These are phyloP conservation scores for Crepidotus variabilis DNA, from an alignment of 768 basidiomycete species.

Conservation along the genomic window DNA sequence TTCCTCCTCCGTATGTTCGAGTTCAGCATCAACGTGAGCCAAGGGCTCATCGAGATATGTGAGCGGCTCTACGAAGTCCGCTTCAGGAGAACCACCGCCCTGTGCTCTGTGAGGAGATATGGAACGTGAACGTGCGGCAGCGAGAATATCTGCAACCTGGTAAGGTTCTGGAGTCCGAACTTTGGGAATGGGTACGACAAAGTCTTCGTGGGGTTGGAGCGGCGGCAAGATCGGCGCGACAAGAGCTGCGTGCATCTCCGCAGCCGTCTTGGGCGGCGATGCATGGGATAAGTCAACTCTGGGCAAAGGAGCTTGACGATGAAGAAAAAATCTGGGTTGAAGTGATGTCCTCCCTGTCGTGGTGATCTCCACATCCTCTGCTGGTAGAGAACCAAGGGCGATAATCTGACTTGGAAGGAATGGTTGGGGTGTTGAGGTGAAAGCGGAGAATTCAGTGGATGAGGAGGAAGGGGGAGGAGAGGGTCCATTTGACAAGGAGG, in stretches of 20 bases:
- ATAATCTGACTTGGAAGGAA: conserved; percentile 19
- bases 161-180: neutral
- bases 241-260: neutral
- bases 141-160: neutral
- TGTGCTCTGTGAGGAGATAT: neutral
- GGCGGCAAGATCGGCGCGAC: neutral
- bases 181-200: neutral
- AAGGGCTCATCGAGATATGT: neutral
- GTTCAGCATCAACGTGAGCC: neutral
- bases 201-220: neutral
- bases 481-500: neutral
- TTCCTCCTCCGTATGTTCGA: neutral
- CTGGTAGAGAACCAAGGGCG: conserved; percentile 15
- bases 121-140: neutral
- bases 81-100: neutral
- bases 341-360: conserved; percentile 6
- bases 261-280: neutral
- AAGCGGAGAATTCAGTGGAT: neutral
- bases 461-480: neutral
- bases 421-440: conserved; percentile 11
- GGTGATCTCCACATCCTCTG: conserved; percentile 9
- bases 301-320: neutral
- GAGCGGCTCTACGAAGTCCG: neutral
- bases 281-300: neutral
- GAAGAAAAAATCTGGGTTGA: neutral